These are phyloP conservation scores for Sporothrix sp. DNA, from an alignment of 2,329 filamentous ascomycete genomes.

Conservation along the genomic window DNA sequence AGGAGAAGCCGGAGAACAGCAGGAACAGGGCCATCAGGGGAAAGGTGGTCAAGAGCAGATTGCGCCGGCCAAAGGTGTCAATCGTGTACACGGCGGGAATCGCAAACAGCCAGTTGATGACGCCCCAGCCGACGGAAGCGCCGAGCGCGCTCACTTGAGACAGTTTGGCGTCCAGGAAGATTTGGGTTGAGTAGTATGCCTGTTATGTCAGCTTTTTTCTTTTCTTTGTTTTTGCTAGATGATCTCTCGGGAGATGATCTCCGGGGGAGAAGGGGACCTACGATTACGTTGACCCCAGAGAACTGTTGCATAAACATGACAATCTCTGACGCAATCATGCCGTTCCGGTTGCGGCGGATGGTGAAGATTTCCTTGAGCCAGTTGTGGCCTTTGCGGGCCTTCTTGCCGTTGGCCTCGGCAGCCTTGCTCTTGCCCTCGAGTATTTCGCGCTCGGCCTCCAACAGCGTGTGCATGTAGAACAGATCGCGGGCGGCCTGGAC, in stretches of 20 bases:
- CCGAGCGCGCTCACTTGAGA: slow-evolving; percentile 41
- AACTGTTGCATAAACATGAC: slow-evolving; percentile 60
- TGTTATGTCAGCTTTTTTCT: too few relatives aligned
- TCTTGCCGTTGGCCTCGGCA: not conserved
- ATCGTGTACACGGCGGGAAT: slow-evolving; percentile 56
- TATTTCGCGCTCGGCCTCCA: slow-evolving; percentile 45
- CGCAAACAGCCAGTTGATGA: slow-evolving; percentile 57
- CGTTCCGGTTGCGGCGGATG: slow-evolving; percentile 52
- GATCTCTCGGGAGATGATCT: too few relatives aligned
- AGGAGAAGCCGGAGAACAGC: slow-evolving; percentile 38
- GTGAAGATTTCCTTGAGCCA: slow-evolving; percentile 48
- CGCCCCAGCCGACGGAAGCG: slow-evolving; percentile 53
- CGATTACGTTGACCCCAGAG: slow-evolving; percentile 33
- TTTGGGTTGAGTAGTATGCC: slow-evolving; percentile 52
- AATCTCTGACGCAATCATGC: slow-evolving; percentile 48
- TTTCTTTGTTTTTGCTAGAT: too few relatives aligned
- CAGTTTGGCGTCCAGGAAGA: slow-evolving; percentile 49
- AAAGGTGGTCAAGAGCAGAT: slow-evolving; percentile 53
- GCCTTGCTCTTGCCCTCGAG: slow-evolving; percentile 22
- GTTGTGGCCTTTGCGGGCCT: slow-evolving; percentile 35
- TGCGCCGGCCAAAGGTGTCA: slow-evolving; percentile 57
- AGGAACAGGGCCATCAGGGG: slow-evolving; percentile 50
- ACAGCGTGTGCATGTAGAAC: slow-evolving; percentile 47
- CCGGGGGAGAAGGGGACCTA: too few relatives aligned
- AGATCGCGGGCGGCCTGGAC: slow-evolving; percentile 47